Percentiles rank a stretch among this genome's conserved stretches.
Conservation (phyloP, 345 rosid genomes). For the Brassica incana region DNA sequence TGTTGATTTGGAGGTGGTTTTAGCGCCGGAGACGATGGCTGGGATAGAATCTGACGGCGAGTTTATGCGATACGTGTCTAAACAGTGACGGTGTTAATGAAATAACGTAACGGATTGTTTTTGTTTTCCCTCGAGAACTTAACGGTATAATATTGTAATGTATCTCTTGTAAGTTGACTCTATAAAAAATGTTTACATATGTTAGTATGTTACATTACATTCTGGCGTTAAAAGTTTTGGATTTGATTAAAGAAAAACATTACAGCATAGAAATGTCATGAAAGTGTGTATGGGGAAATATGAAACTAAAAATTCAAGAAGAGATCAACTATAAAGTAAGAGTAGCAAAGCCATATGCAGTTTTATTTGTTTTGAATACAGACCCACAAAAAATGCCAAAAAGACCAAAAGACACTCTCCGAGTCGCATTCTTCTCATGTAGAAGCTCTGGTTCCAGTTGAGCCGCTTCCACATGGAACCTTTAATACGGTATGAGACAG, state of each 20-base stretch:
- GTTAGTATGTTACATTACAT: not conserved
- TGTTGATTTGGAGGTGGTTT: conserved; percentile 80
- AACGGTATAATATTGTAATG: conserved; percentile 27
- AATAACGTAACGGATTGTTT: conserved; percentile 24
- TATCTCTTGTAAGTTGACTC: conserved; percentile 33
- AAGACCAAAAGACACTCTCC: no score
- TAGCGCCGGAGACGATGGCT: conserved; percentile 85
- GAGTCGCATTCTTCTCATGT: no score
- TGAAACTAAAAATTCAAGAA: no score
- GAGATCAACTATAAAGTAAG: no score
- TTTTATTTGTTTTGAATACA: no score
- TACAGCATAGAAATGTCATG: no score
- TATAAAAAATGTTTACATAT: not conserved
- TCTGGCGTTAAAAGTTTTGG: not conserved
- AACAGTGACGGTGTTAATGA: conserved; percentile 5
- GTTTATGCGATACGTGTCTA: conserved; percentile 66
- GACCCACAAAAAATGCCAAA: no score
- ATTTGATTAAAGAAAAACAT: not conserved
- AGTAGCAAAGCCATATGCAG: no score
- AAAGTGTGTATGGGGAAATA: no score
- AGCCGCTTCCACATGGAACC: no score
- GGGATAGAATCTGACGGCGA: conserved; percentile 70
- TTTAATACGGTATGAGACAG: no score
- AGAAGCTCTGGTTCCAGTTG: no score
- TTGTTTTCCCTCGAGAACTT: not conserved